phyloP scores from a whole-genome alignment of 208 protist genomes.

The Acanthamoeba culbertsoni region DNA sequence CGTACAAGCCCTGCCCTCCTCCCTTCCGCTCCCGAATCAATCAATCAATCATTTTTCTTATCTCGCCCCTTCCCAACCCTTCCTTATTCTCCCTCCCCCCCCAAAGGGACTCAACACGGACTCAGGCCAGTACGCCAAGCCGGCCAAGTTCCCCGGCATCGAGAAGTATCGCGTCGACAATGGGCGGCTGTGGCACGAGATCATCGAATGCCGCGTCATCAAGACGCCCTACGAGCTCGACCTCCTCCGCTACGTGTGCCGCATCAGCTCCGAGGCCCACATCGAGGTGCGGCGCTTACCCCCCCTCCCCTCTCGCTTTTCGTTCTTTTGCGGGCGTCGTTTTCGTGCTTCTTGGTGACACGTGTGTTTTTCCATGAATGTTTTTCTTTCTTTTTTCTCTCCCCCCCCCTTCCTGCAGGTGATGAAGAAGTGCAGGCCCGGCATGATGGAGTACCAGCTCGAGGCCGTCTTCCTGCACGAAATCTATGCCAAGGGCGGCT shows the following conservation, averaged over 20 bases:
- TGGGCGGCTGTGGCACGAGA: not conserved
- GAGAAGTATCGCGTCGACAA: constrained; percentile 3
- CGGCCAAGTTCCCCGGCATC: constrained; percentile 2
- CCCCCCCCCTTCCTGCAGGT: not conserved
- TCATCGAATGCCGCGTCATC: constrained; percentile 13
- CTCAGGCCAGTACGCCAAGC: constrained; percentile 1
- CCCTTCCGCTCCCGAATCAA: not conserved
- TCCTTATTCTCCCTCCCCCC: too few relatives aligned
- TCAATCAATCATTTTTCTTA: not conserved
- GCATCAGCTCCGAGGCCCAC: not conserved
- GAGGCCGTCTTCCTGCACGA: constrained; percentile 54
- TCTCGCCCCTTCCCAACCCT: too few relatives aligned
- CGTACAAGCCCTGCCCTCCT: not conserved
- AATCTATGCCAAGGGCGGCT: constrained; percentile 35
- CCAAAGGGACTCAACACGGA: not conserved
- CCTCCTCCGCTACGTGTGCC: not conserved
- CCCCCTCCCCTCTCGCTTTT: too few relatives aligned
- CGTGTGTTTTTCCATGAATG: not conserved
- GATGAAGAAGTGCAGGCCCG: constrained; percentile 20
- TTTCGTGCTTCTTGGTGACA: too few relatives aligned
- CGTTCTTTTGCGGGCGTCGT: too few relatives aligned
- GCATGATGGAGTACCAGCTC: constrained; percentile 73
- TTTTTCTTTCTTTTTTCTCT: not conserved
- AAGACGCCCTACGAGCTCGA: not conserved
- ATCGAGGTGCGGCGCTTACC: not conserved